Evolutionary conservation across 2,329 filamentous ascomycete species (phyloP).

Genomic region (Emericellopsis cladophorae): DNA sequence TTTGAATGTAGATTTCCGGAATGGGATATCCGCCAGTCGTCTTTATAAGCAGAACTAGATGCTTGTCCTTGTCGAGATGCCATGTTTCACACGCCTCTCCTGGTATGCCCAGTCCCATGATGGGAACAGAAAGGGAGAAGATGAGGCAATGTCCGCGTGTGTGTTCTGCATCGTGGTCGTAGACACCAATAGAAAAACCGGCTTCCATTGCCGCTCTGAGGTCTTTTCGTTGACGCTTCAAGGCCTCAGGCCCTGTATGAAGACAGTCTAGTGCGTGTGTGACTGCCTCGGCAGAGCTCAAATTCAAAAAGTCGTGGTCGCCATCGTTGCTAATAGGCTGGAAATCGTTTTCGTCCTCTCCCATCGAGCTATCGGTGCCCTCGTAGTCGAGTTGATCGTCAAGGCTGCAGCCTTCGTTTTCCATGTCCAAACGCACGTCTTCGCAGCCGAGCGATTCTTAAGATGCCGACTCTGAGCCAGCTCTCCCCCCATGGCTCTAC

Average conservation of each 20-base stretch:
- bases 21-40: constrained; percentile 47
- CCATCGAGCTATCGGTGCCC: no score
- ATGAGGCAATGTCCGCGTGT: constrained; percentile 13
- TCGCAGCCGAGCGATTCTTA: no score
- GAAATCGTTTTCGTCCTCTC: no score
- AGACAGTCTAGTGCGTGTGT: no score
- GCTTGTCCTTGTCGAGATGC: constrained; percentile 51
- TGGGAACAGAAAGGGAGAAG: constrained; percentile 52
- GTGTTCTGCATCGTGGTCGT: not conserved
- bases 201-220: not conserved
- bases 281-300: no score
- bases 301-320: not conserved
- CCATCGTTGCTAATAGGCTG: not conserved
- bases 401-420: no score
- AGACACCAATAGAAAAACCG: not conserved
- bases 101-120: constrained; percentile 56
- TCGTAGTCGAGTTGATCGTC: no score
- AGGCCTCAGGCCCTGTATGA: not conserved
- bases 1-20: constrained; percentile 35
- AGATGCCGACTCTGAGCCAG: no score
- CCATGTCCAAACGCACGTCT: no score
- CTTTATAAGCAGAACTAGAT: constrained; percentile 57
- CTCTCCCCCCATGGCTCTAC: no score
- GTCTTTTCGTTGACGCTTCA: not conserved
- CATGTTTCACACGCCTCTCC: constrained; percentile 62